Base-by-base conservation (phyloP, 2,329 filamentous ascomycete genomes). In the Neofusicoccum cordaticola region DNA sequence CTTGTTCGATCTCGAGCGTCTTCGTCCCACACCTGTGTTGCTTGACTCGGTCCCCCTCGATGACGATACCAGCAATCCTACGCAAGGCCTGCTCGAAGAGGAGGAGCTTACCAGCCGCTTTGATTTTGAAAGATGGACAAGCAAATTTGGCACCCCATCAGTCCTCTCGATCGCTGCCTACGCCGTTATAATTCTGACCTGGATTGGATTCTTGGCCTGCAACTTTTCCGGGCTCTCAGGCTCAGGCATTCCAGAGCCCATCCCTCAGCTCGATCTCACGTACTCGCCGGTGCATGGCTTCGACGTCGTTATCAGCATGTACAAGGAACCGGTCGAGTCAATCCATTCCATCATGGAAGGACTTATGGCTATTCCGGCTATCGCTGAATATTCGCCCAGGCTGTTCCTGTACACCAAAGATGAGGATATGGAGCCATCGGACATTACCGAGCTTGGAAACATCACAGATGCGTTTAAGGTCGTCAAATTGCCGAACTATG, bases 271-370 rank as follows among this genome's bases (percentile, higher is more conserved):
- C 9, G 72, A 74, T 47, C 42, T 50, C 5, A 48, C 60, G 0
- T 78, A 75, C 61, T 48, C 64, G 27, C 67, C 75, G 1, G 15
- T 41, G 6, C 58, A 62, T 4, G 52, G 66, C 15, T 56, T 72
- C 22, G 75, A 79, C 53, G 69, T 78, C 13, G 76, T 78, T 3
- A 69, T 79, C 58, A 77, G 73, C 69, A 78, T 76, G 73, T 76
- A 76, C 67, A 73, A 73, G 62, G 77, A 78, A 62, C 70, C 71
- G 0, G 56, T 71, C 5, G 62, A 69, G 6, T 68, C 73, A 4
- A 70, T 77, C 0, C 57, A 56, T 1, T 44, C 68, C n/a, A 69
- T 74, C 12, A 67, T 76, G 17, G 60, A 63, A 1, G 64, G 61
- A 7, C 62, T 77, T 8, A 57, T 65, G 19, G 67, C 60, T 8